Conservation (phyloP, 345 rosid species). For the Citrus hindsii region DNA sequence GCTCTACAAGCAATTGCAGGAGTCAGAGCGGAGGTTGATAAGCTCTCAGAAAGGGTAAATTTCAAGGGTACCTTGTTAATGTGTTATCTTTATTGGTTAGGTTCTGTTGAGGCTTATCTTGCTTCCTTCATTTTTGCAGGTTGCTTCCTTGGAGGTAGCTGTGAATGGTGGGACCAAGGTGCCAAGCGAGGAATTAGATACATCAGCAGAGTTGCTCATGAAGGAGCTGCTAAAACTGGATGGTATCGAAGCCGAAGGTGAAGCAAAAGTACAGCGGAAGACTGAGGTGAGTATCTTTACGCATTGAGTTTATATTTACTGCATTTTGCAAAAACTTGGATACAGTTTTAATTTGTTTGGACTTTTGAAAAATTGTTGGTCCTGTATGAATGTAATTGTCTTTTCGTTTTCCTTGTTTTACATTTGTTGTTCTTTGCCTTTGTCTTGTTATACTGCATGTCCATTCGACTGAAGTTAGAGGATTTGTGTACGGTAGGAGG, state of each 20-base stretch:
- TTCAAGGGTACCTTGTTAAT: neutral
- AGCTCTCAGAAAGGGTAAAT: conserved; percentile 73
- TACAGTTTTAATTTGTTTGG: neutral
- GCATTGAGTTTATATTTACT: neutral
- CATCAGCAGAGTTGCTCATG: conserved; percentile 82
- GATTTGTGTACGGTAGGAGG: neutral
- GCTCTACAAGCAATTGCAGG: conserved; percentile 51
- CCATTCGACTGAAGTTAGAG: neutral
- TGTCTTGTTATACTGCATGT: neutral
- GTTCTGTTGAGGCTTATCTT: neutral
- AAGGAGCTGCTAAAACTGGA: conserved; percentile 80
- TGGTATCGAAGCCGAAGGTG: conserved; percentile 77
- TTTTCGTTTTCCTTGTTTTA: neutral
- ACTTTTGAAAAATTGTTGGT: neutral
- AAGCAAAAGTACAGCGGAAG: conserved; percentile 72
- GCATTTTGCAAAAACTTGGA: neutral
- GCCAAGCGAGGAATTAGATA: conserved; percentile 53
- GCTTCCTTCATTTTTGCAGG: conserved; percentile 32
- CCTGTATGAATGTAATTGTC: neutral
- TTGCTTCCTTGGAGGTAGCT: conserved; percentile 62
- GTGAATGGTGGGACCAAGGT: conserved; percentile 63
- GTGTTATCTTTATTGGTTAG: neutral
- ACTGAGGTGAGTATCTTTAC: conserved; percentile 63
- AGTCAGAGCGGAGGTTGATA: conserved; percentile 59
- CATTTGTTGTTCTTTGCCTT: neutral